These are phyloP conservation scores for Candida peoriensis DNA, from an alignment of 805 yeast species.

Conservation along the genomic window DNA sequence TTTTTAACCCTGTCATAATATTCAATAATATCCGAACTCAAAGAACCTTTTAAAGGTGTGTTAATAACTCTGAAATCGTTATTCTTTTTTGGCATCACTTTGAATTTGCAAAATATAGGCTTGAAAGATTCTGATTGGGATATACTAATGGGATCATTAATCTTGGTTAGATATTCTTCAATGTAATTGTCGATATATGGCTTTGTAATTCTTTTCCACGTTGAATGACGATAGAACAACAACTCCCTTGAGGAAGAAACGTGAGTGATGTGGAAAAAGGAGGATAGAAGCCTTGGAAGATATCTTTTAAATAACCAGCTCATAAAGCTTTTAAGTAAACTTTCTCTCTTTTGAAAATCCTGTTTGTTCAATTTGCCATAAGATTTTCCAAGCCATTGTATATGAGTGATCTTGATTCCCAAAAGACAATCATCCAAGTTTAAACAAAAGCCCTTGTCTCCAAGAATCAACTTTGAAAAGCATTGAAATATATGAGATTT, in stretches of 20 bases:
- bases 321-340: slow-evolving; percentile 37
- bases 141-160: slow-evolving; percentile 14
- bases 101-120: slow-evolving; percentile 29
- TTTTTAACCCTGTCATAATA: slow-evolving; percentile 31
- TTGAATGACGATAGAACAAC: slow-evolving; percentile 49
- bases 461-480: slow-evolving; percentile 33
- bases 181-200: slow-evolving; percentile 41
- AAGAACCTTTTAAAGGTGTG: slow-evolving; percentile 41
- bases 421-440: slow-evolving; percentile 28
- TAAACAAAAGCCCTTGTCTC: slow-evolving; percentile 34
- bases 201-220: slow-evolving; percentile 46
- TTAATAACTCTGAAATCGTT: slow-evolving; percentile 56
- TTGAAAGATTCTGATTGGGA: slow-evolving; percentile 16
- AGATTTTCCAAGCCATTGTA: slow-evolving; percentile 50
- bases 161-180: slow-evolving; percentile 27
- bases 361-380: slow-evolving; percentile 30
- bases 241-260: slow-evolving; percentile 35
- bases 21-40: slow-evolving; percentile 27
- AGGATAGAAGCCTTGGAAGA: slow-evolving; percentile 40
- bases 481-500: slow-evolving; percentile 33
- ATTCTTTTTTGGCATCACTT: slow-evolving; percentile 54
- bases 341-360: slow-evolving; percentile 35
- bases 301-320: slow-evolving; percentile 53
- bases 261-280: slow-evolving; percentile 68
- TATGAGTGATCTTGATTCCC: slow-evolving; percentile 36